Percentiles rank a stretch among this genome's conserved stretches.
Evolutionary conservation across 768 basidiomycete genomes (phyloP).

Genomic region (Exsudoporus frostii): DNA sequence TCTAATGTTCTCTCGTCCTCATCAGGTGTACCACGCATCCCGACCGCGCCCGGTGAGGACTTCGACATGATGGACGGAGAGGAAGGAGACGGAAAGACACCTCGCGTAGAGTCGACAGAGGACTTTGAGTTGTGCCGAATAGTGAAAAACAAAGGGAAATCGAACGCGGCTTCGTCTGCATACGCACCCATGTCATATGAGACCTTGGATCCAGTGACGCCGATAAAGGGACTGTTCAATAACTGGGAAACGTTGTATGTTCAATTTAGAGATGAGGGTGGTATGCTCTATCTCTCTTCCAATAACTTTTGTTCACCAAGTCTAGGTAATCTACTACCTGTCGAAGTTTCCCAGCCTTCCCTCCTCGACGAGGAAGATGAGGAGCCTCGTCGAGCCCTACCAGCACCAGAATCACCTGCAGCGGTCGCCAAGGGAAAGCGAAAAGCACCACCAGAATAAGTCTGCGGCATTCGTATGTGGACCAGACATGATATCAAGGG

Average conservation of each 20-base stretch:
- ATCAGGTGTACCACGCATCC: conserved; percentile 28
- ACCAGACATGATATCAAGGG: neutral
- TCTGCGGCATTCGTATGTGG: neutral
- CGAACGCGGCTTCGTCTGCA: conserved; percentile 31
- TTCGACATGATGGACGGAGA: conserved; percentile 19
- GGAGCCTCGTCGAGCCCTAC: conserved; percentile 29
- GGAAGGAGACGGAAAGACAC: conserved; percentile 26
- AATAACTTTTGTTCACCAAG: neutral
- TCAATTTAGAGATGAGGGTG: conserved; percentile 59
- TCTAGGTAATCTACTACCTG: conserved; percentile 56
- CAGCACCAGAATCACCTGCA: conserved; percentile 26
- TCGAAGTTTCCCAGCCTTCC: conserved; percentile 55
- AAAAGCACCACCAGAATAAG: conserved; percentile 43
- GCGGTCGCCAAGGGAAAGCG: conserved; percentile 55
- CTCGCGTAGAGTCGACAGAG: conserved; percentile 32
- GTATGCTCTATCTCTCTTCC: conserved; percentile 33
- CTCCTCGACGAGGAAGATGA: conserved; percentile 64
- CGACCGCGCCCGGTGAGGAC: conserved; percentile 29
- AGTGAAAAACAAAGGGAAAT: conserved; percentile 47
- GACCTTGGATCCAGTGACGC: conserved; percentile 38
- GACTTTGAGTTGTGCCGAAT: conserved; percentile 68
- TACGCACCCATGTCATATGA: conserved; percentile 40
- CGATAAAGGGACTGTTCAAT: conserved; percentile 48
- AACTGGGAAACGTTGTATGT: conserved; percentile 71
- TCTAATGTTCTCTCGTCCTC: conserved; percentile 39